phyloP scores from a whole-genome alignment of 768 basidiomycete species.

The Candolleomyces efflorescens region DNA sequence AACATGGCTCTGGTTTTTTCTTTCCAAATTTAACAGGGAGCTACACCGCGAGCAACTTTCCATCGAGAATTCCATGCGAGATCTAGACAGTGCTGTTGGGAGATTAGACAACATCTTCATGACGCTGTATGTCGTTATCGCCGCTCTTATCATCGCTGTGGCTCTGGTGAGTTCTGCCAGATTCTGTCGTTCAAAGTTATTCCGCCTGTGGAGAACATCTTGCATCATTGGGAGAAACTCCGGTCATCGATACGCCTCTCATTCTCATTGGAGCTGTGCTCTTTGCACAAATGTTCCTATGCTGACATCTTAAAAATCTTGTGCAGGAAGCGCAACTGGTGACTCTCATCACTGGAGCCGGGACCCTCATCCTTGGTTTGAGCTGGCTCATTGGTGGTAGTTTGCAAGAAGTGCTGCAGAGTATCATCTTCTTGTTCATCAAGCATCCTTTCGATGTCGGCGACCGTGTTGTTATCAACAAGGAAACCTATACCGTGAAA shows the following conservation, averaged over 20 bases:
- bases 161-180: constrained; percentile 49
- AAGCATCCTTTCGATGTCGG: constrained; percentile 84
- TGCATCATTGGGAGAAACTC: no score
- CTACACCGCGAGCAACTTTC: constrained; percentile 83
- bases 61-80: constrained; percentile 82
- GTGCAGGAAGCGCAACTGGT: constrained; percentile 66
- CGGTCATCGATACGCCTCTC: neutral
- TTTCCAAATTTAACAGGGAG: constrained; percentile 40
- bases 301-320: neutral
- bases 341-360: constrained; percentile 73
- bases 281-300: neutral
- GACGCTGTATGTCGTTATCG: constrained; percentile 69
- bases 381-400: constrained; percentile 86
- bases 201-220: neutral
- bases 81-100: constrained; percentile 86
- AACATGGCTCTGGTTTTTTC: constrained; percentile 1
- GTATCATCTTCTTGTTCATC: constrained; percentile 90
- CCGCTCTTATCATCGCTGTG: constrained; percentile 78
- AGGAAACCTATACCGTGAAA: constrained; percentile 69
- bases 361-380: constrained; percentile 57
- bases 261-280: neutral
- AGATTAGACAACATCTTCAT: constrained; percentile 85
- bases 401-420: constrained; percentile 74
- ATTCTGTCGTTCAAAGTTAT: neutral
- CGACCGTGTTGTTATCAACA: constrained; percentile 57